A percentile compares a stretch with the other conserved stretches of the same genome.
Evolutionary conservation across 345 rosid genomes (phyloP).

Genomic region (Hevea brasiliensis): DNA sequence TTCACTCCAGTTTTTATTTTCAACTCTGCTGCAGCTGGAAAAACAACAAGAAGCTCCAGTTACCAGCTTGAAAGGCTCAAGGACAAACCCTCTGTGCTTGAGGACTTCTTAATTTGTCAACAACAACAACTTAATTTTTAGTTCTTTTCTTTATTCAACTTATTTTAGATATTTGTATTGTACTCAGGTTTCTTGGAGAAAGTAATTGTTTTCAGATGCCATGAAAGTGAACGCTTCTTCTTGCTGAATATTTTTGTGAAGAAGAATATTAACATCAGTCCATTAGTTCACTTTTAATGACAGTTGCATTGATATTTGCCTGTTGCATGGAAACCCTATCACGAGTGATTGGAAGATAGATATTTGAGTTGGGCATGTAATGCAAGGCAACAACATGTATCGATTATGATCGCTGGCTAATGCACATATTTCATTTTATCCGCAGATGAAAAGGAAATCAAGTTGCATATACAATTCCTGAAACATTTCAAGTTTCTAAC

Average conservation of each 20-base stretch:
- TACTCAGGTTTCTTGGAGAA: no score
- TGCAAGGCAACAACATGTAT: no score
- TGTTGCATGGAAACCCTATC: background rate
- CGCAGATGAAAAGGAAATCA: no score
- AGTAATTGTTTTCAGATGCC: no score
- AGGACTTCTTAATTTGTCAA: background rate
- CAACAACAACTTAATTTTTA: background rate
- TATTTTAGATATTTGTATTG: background rate
- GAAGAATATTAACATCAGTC: background rate
- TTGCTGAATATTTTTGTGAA: no score
- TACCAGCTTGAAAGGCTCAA: constrained; percentile 44
- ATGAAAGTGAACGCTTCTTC: no score
- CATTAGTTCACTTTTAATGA: no score
- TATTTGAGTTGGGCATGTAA: background rate
- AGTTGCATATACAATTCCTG: no score
- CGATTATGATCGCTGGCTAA: no score
- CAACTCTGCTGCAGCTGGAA: constrained; percentile 58
- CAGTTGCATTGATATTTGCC: no score
- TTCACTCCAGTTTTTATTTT: background rate
- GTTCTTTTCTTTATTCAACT: background rate
- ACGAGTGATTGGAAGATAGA: background rate
- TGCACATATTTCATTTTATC: no score
- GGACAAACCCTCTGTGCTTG: background rate
- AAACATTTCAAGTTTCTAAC: no score
- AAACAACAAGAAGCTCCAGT: constrained; percentile 79